phyloP scores from a whole-genome alignment of 75 land plant species.

The Sequoia sempervirens region DNA sequence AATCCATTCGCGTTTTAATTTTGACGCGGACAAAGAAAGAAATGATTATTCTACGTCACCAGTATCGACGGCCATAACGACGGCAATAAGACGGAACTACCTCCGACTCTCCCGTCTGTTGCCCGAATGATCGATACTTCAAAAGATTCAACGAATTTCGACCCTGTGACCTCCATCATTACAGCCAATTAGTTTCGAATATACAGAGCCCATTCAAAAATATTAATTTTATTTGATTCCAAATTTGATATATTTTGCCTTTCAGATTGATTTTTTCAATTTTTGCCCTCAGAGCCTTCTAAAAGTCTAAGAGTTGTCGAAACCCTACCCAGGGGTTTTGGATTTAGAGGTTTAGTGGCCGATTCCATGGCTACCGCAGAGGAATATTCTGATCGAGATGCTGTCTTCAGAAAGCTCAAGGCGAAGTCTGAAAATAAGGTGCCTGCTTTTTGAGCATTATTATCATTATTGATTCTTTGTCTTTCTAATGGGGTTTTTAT shows the following conservation, averaged over 20 bases:
- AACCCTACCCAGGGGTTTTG: neutral
- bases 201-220: neutral
- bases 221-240: neutral
- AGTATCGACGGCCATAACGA: neutral
- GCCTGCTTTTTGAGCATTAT: neutral
- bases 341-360: neutral
- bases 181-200: neutral
- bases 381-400: slow-evolving; percentile 39
- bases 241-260: neutral
- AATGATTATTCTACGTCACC: neutral
- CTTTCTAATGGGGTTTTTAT: neutral
- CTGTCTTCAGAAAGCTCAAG: slow-evolving; percentile 44
- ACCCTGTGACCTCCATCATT: neutral
- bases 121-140: neutral
- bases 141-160: neutral
- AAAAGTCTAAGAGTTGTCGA: neutral
- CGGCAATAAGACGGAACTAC: neutral
- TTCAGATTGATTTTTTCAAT: too few species aligned
- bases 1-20: too few species aligned
- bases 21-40: too few species aligned
- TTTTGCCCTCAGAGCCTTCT: neutral
- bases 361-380: slow-evolving; percentile 29
- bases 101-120: neutral
- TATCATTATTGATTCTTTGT: neutral
- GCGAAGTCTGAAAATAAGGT: slow-evolving; percentile 60